These are phyloP conservation scores for Leccinum angustisporum DNA, from an alignment of 1,284 basidiomycete genomes.

Conservation along the genomic window DNA sequence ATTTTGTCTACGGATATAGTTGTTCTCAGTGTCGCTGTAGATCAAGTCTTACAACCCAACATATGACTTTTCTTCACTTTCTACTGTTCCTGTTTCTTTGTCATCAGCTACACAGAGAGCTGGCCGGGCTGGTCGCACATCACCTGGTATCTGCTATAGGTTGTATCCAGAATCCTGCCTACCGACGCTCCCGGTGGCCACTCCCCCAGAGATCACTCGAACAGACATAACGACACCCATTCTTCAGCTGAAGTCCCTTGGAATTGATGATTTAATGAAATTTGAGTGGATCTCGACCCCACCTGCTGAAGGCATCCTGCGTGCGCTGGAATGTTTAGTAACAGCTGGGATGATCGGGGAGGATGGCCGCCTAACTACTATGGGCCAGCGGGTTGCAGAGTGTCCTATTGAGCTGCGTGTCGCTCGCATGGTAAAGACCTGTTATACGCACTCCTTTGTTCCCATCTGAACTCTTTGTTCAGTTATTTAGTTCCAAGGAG, in stretches of 20 bases:
- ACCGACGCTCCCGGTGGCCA: slow-evolving; percentile 59
- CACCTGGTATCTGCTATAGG: slow-evolving; percentile 90
- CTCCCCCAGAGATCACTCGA: slow-evolving; percentile 87
- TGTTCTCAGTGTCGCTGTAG: slow-evolving; percentile 39
- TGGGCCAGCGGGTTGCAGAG: slow-evolving; percentile 74
- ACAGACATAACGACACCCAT: slow-evolving; percentile 87
- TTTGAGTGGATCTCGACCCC: slow-evolving; percentile 94
- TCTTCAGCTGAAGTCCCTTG: slow-evolving; percentile 90
- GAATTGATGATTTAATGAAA: slow-evolving; percentile 93
- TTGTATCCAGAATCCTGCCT: slow-evolving; percentile 76
- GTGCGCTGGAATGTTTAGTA: slow-evolving; percentile 77
- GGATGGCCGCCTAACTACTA: slow-evolving; percentile 62
- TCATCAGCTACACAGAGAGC: slow-evolving; percentile 88
- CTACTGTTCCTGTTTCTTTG: slow-evolving; percentile 76
- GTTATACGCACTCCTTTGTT: neutral
- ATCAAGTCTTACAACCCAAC: slow-evolving; percentile 84
- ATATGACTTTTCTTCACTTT: slow-evolving; percentile 79
- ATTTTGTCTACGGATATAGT: neutral
- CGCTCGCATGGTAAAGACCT: slow-evolving; percentile 64
- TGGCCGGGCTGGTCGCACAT: slow-evolving; percentile 88
- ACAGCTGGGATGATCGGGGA: slow-evolving; percentile 72
- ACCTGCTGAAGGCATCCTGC: slow-evolving; percentile 80
- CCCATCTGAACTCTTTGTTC: slow-evolving; percentile 21
- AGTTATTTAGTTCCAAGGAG: slow-evolving; percentile 85
- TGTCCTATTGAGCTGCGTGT: slow-evolving; percentile 76